phyloP scores from a whole-genome alignment of 768 basidiomycete species.

The Russula brevipes region DNA sequence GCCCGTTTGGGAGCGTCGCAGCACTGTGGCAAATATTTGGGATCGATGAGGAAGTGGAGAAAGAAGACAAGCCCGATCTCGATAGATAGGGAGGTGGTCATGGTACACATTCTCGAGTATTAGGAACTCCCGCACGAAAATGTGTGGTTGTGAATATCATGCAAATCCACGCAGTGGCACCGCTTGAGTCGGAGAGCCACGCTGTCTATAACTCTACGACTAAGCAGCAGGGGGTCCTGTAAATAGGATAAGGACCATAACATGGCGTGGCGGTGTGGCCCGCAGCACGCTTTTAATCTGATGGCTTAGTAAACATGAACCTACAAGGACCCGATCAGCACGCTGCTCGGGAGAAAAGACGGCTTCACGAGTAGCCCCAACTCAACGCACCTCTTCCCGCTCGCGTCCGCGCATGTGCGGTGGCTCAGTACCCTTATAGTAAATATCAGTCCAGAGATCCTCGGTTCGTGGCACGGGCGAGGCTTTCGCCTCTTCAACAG shows the following conservation, averaged over 20 bases:
- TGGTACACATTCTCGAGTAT: not conserved
- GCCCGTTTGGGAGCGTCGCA: slow-evolving; percentile 76
- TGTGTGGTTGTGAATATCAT: not conserved
- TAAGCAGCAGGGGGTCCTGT: slow-evolving; percentile 9
- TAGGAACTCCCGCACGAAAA: not conserved
- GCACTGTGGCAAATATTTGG: slow-evolving; percentile 77
- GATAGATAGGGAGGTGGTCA: slow-evolving; percentile 33
- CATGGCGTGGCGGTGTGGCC: not conserved
- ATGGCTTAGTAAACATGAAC: slow-evolving; percentile 20
- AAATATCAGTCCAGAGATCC: slow-evolving; percentile 82
- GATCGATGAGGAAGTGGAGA: slow-evolving; percentile 42
- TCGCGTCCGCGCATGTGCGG: slow-evolving; percentile 86
- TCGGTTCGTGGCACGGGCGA: slow-evolving; percentile 66
- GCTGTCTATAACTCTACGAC: slow-evolving; percentile 4
- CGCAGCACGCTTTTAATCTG: slow-evolving; percentile 4
- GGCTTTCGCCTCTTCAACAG: slow-evolving; percentile 89
- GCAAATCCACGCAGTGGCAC: not conserved
- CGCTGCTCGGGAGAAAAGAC: not conserved
- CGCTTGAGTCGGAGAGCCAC: not conserved
- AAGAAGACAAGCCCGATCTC: not conserved
- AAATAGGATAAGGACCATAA: slow-evolving; percentile 5
- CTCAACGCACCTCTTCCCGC: slow-evolving; percentile 69
- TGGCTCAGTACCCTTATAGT: slow-evolving; percentile 85
- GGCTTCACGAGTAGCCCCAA: not conserved
- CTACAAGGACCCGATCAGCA: slow-evolving; percentile 10